A percentile compares a stretch with the other conserved stretches of the same genome.
Conservation (phyloP, 495 filamentous ascomycete species). For the Aspergillus haitiensis region DNA sequence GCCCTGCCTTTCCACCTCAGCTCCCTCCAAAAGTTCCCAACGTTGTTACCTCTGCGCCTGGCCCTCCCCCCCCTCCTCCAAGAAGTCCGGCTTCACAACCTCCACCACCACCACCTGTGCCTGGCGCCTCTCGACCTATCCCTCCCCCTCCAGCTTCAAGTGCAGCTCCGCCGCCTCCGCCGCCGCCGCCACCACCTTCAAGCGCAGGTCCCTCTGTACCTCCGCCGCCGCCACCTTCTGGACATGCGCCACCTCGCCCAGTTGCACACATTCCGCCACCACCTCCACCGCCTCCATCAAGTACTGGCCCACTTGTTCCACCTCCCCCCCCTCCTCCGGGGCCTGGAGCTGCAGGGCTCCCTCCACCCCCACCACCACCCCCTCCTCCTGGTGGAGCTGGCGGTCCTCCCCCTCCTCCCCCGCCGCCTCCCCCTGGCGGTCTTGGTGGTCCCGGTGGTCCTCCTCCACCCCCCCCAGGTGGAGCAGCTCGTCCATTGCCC, state of each 20-base stretch:
- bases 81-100: slow-evolving; percentile 46
- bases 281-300: slow-evolving; percentile 52
- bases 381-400: slow-evolving; percentile 29
- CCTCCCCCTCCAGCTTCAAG: slow-evolving; percentile 36
- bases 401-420: slow-evolving; percentile 37
- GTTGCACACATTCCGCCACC: slow-evolving; percentile 40
- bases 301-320: slow-evolving; percentile 35
- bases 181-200: slow-evolving; percentile 51
- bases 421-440: slow-evolving; percentile 43
- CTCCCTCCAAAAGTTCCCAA: slow-evolving; percentile 70
- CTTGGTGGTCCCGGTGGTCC: slow-evolving; percentile 52
- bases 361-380: slow-evolving; percentile 39
- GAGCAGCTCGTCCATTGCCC: slow-evolving; percentile 59
- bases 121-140: slow-evolving; percentile 31
- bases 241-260: slow-evolving; percentile 13
- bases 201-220: slow-evolving; percentile 30
- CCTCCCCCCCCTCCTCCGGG: slow-evolving; percentile 55
- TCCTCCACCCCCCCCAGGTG: slow-evolving; percentile 67
- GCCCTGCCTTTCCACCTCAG: slow-evolving; percentile 58
- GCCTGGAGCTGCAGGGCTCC: slow-evolving; percentile 48
- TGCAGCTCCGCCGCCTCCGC: slow-evolving; percentile 28
- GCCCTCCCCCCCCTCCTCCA: slow-evolving; percentile 61
- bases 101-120: slow-evolving; percentile 52
- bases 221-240: slow-evolving; percentile 44
- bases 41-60: slow-evolving; percentile 37